phyloP scores from a whole-genome alignment of 176 grass and related monocot genomes.

The Rhynchospora tenuis region DNA sequence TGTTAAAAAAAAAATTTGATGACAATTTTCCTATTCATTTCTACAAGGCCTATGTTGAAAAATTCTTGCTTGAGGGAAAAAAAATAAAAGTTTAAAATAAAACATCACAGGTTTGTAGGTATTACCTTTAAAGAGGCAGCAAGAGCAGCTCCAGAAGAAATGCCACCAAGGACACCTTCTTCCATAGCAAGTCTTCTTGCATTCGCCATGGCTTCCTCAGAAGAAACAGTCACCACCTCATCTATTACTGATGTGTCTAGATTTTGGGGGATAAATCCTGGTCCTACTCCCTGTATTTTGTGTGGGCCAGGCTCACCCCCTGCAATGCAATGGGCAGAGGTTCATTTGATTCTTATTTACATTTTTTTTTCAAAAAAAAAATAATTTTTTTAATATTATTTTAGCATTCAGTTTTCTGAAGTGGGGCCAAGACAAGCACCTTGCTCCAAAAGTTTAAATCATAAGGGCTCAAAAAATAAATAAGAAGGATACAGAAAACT shows the following conservation, averaged over 20 bases:
- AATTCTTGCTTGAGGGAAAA: neutral
- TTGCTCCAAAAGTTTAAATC: neutral
- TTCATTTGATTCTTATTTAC: neutral
- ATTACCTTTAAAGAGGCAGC: conserved; percentile 67
- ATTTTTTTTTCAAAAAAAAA: neutral
- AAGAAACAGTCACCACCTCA: conserved; percentile 48
- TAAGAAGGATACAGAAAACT: neutral
- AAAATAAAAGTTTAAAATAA: neutral
- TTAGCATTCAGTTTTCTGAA: neutral
- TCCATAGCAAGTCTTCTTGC: conserved; percentile 72
- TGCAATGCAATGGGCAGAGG: neutral
- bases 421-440: neutral
- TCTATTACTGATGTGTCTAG: conserved; percentile 56
- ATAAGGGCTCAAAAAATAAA: neutral
- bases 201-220: conserved; percentile 63
- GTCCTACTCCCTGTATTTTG: conserved; percentile 71
- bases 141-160: conserved; percentile 81
- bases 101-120: neutral
- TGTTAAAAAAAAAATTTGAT: too few relatives aligned
- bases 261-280: conserved; percentile 54
- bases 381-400: neutral
- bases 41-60: neutral
- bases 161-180: conserved; percentile 81
- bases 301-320: conserved; percentile 53
- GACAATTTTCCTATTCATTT: too few relatives aligned